These are phyloP conservation scores for Gyrodon lividus DNA, from an alignment of 768 basidiomycete genomes.

Conservation along the genomic window DNA sequence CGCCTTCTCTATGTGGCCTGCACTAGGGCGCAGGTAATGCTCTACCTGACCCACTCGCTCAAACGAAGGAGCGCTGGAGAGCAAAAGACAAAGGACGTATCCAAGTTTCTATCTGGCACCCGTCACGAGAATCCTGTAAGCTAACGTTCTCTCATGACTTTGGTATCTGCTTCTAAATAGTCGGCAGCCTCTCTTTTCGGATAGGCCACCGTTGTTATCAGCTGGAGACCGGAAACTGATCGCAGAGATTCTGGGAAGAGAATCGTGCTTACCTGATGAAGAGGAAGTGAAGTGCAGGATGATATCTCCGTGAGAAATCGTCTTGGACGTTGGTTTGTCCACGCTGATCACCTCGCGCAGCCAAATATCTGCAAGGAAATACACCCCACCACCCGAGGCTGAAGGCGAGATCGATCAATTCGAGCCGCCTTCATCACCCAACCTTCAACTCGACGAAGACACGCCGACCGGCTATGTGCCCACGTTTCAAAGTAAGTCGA, in stretches of 20 bases:
- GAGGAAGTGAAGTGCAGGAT: conserved; percentile 41
- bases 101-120: conserved; percentile 55
- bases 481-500: conserved; percentile 2
- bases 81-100: conserved; percentile 47
- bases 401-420: neutral
- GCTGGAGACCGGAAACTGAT: conserved; percentile 46
- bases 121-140: conserved; percentile 43
- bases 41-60: conserved; percentile 55
- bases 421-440: neutral
- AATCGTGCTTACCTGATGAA: conserved; percentile 36
- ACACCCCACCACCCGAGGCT: neutral
- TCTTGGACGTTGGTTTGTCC: neutral
- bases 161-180: neutral
- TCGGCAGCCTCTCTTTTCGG: conserved; percentile 41
- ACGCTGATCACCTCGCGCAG: neutral
- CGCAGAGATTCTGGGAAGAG: conserved; percentile 52
- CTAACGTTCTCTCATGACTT: conserved; percentile 17
- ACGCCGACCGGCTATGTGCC: neutral
- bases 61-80: conserved; percentile 57
- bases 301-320: conserved; percentile 47
- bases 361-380: neutral
- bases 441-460: neutral
- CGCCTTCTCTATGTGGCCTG: conserved; percentile 87
- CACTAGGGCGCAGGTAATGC: conserved; percentile 74
- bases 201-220: conserved; percentile 44